Conservation (phyloP, 495 filamentous ascomycete genomes). For the Daldinia caldariorum region DNA sequence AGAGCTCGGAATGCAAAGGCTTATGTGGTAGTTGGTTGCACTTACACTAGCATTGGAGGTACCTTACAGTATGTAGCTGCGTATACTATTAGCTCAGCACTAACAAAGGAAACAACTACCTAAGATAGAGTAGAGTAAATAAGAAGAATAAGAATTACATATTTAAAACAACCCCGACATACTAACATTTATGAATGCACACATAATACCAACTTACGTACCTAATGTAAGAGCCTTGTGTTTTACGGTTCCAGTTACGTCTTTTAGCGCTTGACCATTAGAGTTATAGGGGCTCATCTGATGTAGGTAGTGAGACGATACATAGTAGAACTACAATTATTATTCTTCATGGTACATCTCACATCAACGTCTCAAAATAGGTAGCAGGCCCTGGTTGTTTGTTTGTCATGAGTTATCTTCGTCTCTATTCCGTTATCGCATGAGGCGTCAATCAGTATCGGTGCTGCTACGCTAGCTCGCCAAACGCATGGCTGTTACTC, state of each 20-base stretch:
- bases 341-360: background rate
- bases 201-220: background rate
- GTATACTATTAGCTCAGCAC: no score
- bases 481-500: slow-evolving; percentile 1
- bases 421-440: slow-evolving; percentile 4
- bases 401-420: background rate
- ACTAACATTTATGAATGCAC: background rate
- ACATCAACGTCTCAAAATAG: background rate
- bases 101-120: no score
- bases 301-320: no score
- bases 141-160: background rate
- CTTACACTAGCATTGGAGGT: background rate
- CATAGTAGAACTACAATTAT: no score
- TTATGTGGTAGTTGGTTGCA: background rate
- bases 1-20: slow-evolving; percentile 35
- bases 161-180: background rate
- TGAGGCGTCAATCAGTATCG: background rate
- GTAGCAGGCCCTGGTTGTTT: no score
- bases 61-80: background rate
- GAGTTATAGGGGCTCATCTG: background rate
- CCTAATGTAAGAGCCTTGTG: background rate
- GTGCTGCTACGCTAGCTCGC: slow-evolving; percentile 4
- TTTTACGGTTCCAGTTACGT: background rate
- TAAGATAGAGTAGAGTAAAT: no score
- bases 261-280: no score